Evolutionary conservation across 768 basidiomycete species (phyloP), one percentile per base, ranked within the genome.

Genomic region (Russula foetens): DNA sequence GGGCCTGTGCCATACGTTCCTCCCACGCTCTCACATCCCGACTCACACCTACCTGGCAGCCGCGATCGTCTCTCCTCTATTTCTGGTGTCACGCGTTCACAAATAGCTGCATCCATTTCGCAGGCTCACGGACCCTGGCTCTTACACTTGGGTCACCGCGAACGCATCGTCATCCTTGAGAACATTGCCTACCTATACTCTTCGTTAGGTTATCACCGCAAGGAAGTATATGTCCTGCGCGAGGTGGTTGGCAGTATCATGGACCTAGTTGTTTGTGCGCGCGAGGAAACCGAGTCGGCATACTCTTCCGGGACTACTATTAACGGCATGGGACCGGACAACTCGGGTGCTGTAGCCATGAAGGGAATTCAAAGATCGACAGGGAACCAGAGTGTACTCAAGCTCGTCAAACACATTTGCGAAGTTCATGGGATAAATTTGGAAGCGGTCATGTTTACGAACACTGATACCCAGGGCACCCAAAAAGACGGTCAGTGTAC

Each of bases 61-160:
- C 72, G 87, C 33, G 88, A 90, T 68, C 82, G 85, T 11, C 77
- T 92, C 45, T 84, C 83, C 49, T 72, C 75, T 7, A 76, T 86
- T 28, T 89, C 92, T 4, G 83, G 84, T 21, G 81, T 97, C 44
- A 77, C 84, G 29, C 82, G 91, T 26, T 76, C 82, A 0, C 77
- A 81, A 8, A 88, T 96, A 21, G 81, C 89, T 2, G 72, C 72
- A 7, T 74, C 82, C 23, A 73, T 91, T n/a, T 77, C 85, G 2
- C 84, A 86, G 67, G 79, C 86, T 0, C 90, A 96, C 62, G 92
- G 92, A 0, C 92, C 95, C 2, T 94, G 91, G 86, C 74, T 97
- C 24, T 71, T 92, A 19, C 87, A 90, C 67, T 79, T 98, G 29
- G 86, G 86, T 19, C 78, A 84, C 39, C 78, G 84, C 53, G 90